Conservation (phyloP, 768 basidiomycete genomes). For the Kwoniella botswanensis region DNA sequence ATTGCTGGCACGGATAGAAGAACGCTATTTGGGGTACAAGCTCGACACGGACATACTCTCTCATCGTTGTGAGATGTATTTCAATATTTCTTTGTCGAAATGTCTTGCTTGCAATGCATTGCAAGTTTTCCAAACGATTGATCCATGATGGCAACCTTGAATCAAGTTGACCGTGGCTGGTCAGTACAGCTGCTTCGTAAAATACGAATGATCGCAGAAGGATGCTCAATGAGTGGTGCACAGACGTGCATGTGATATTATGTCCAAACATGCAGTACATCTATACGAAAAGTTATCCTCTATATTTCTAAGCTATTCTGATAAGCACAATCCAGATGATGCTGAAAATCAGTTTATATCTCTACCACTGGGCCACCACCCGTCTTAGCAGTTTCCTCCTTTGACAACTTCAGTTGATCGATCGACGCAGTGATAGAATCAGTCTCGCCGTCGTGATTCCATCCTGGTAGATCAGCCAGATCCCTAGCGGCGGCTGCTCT, state of each 20-base stretch:
- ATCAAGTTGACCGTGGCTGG: too few relatives aligned
- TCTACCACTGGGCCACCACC: conserved; percentile 17
- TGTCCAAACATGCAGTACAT: background rate
- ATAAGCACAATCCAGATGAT: too few relatives aligned
- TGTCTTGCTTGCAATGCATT: too few relatives aligned
- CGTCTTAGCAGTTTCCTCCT: conserved; percentile 12
- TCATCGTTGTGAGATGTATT: background rate
- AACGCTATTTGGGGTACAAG: background rate
- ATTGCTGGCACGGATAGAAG: background rate
- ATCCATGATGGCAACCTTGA: too few relatives aligned
- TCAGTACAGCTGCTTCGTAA: too few relatives aligned
- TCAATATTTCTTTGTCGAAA: background rate
- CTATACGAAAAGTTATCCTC: background rate
- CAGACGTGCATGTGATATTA: background rate
- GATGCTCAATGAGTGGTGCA: background rate
- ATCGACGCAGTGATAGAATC: conserved; percentile 1
- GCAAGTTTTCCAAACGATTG: too few relatives aligned
- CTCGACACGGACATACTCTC: background rate
- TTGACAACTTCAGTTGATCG: background rate
- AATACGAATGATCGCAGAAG: too few relatives aligned
- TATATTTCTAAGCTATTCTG: too few relatives aligned
- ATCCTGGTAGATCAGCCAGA: conserved; percentile 40
- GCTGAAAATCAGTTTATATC: background rate
- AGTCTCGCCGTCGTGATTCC: conserved; percentile 32
- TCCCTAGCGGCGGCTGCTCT: conserved; percentile 37